These are phyloP conservation scores for Picocystis sp. DNA, from an alignment of 163 green algal species.

Conservation along the genomic window DNA sequence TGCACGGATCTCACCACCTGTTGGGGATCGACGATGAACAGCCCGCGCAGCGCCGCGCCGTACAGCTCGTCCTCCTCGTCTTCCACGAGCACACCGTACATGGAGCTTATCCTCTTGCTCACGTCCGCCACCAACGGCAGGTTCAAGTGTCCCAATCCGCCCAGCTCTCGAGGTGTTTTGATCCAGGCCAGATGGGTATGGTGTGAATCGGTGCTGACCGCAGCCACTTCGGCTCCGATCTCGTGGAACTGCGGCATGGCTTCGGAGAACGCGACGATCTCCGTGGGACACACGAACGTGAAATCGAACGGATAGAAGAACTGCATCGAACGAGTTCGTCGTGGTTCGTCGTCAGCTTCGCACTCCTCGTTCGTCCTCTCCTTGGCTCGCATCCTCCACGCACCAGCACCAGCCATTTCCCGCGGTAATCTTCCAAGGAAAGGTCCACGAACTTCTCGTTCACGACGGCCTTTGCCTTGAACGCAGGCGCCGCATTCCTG, in stretches of 20 bases:
- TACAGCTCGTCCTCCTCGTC: slow-evolving; percentile 17
- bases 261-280: slow-evolving; percentile 74
- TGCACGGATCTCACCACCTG: slow-evolving; percentile 54
- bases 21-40: slow-evolving; percentile 58
- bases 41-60: slow-evolving; percentile 13
- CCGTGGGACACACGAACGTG: slow-evolving; percentile 73
- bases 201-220: slow-evolving; percentile 32
- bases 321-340: slow-evolving; percentile 7
- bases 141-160: slow-evolving; percentile 60
- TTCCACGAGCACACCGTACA: slow-evolving; percentile 54
- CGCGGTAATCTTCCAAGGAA: no score
- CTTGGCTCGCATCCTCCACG: no score
- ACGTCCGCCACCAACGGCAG: slow-evolving; percentile 66
- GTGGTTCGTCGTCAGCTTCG: no score
- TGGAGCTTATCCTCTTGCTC: slow-evolving; percentile 15
- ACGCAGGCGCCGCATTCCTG: no score
- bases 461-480: no score
- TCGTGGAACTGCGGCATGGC: slow-evolving; percentile 57
- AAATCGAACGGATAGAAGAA: slow-evolving; percentile 51
- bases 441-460: no score
- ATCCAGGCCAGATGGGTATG: slow-evolving; percentile 23
- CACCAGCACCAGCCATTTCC: no score
- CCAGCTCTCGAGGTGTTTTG: slow-evolving; percentile 33
- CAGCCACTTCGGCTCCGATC: slow-evolving; percentile 55
- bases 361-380: no score